phyloP scores from a whole-genome alignment of 768 basidiomycete species.

The Termitomyces sp. region DNA sequence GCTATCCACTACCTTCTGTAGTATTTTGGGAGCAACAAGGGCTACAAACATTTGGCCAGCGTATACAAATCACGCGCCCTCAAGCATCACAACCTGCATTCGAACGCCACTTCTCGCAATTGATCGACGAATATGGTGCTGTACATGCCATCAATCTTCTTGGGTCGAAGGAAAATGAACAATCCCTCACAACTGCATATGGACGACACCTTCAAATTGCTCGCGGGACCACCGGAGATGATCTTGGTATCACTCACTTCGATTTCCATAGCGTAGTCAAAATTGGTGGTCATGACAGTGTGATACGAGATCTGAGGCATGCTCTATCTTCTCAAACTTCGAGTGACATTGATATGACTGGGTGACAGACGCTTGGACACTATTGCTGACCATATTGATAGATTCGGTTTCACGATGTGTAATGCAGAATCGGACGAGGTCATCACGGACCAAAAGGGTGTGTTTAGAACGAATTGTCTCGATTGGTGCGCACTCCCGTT shows the following conservation, averaged over 20 bases:
- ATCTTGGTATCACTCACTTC: constrained; percentile 78
- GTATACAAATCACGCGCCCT: constrained; percentile 92
- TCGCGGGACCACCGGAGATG: constrained; percentile 53
- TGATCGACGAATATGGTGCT: constrained; percentile 81
- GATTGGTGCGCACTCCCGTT: constrained; percentile 63
- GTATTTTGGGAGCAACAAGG: constrained; percentile 99
- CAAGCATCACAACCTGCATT: constrained; percentile 97
- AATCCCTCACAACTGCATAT: constrained; percentile 78
- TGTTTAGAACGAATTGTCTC: constrained; percentile 92
- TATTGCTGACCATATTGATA: constrained; percentile 61
- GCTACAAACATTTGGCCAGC: constrained; percentile 88
- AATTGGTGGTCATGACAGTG: constrained; percentile 81
- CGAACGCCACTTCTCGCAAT: constrained; percentile 84
- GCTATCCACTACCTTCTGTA: constrained; percentile 23
- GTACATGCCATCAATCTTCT: constrained; percentile 90
- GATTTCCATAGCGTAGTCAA: constrained; percentile 89
- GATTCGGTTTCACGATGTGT: constrained; percentile 82
- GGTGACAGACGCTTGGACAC: constrained; percentile 49
- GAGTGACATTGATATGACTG: not conserved
- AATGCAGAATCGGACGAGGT: constrained; percentile 59
- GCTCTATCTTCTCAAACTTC: not conserved
- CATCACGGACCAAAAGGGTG: constrained; percentile 86
- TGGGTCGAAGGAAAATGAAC: constrained; percentile 89
- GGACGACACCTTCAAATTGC: constrained; percentile 72
- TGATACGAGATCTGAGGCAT: constrained; percentile 68